Conservation (phyloP, 495 filamentous ascomycete species). For the Penicillium roqueforti region DNA sequence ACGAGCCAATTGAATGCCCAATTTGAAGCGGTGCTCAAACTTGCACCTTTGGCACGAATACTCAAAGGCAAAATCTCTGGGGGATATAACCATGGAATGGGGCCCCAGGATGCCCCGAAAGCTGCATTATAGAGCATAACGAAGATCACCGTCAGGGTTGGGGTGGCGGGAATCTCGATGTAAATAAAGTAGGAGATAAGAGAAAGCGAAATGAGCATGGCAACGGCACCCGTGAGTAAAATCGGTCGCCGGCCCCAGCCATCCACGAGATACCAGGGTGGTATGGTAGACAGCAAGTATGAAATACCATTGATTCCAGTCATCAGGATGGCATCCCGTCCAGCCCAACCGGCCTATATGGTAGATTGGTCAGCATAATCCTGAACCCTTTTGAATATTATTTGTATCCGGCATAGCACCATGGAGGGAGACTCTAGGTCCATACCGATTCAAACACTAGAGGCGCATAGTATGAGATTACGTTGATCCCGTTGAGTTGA, state of each 20-base stretch:
- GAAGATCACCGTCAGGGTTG: conserved; percentile 80
- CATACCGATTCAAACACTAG: conserved; percentile 78
- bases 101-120: conserved; percentile 98
- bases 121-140: conserved; percentile 99
- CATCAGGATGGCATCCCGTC: conserved; percentile 90
- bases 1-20: conserved; percentile 99
- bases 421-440: too few species aligned
- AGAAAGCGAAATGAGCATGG: conserved; percentile 88
- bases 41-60: conserved; percentile 95
- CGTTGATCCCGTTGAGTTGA: conserved; percentile 97
- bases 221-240: conserved; percentile 82
- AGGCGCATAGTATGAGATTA: conserved; percentile 98
- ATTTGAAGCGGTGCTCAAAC: conserved; percentile 91
- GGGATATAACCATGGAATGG: conserved; percentile 96
- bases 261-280: conserved; percentile 97
- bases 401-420: too few species aligned
- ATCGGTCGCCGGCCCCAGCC: conserved; percentile 87
- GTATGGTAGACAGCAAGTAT: conserved; percentile 85
- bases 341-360: conserved; percentile 71
- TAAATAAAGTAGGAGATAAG: conserved; percentile 93
- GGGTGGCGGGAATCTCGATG: conserved; percentile 72
- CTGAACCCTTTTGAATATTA: not conserved
- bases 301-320: conserved; percentile 93
- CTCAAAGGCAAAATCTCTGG: conserved; percentile 96
- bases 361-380: not conserved